Evolutionary conservation across 2,329 filamentous ascomycete genomes (phyloP).

Genomic region (Septoria petroselini): DNA sequence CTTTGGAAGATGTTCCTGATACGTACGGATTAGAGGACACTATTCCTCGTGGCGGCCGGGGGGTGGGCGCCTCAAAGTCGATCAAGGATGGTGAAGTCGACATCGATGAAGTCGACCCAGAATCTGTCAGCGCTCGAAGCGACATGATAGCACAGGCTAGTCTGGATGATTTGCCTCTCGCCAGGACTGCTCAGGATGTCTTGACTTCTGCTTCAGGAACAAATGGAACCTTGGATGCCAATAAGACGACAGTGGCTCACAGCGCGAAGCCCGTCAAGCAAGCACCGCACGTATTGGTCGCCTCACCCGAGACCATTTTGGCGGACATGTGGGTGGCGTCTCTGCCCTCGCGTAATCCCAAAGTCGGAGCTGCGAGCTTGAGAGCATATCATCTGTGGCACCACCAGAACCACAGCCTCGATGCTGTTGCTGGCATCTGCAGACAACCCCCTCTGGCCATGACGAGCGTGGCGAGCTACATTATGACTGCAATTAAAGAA

Average conservation of each 20-base stretch:
- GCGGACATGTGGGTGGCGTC: constrained; percentile 17
- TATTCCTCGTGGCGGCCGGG: neutral
- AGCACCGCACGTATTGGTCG: constrained; percentile 7
- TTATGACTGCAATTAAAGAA: constrained; percentile 54
- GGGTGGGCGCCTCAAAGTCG: neutral
- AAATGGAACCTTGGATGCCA: too few species aligned
- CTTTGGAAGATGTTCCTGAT: constrained; percentile 29
- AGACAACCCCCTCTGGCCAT: constrained; percentile 58
- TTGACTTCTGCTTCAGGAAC: neutral
- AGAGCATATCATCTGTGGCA: constrained; percentile 66
- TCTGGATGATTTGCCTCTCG: neutral
- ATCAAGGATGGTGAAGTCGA: neutral
- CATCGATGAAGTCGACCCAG: constrained; percentile 7
- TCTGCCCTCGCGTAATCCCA: constrained; percentile 2
- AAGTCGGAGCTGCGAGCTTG: constrained; percentile 16
- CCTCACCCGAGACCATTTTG: constrained; percentile 7
- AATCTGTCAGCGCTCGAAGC: constrained; percentile 3
- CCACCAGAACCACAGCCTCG: constrained; percentile 50
- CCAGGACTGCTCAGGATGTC: neutral
- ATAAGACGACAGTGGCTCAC: too few species aligned
- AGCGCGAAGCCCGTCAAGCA: neutral
- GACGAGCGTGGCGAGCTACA: constrained; percentile 57
- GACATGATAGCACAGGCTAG: constrained; percentile 3
- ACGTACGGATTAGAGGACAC: constrained; percentile 19
- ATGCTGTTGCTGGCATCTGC: constrained; percentile 54